Conservation (phyloP, 345 rosid species). For the Salix exigua region DNA sequence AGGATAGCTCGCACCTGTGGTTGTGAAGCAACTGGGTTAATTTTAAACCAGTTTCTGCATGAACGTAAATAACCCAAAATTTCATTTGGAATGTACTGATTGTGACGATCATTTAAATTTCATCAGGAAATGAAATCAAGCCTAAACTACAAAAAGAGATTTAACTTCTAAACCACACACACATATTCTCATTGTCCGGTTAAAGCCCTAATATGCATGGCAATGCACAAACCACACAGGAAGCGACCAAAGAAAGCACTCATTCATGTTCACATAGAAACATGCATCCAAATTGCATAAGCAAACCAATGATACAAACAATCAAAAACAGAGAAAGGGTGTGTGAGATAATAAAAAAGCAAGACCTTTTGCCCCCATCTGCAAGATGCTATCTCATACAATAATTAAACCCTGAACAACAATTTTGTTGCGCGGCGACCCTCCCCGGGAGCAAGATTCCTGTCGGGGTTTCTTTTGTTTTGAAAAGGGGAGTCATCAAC, state of each 20-base stretch:
- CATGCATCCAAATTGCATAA: not conserved
- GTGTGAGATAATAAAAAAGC: not conserved
- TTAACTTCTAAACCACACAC: not conserved
- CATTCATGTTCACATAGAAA: not conserved
- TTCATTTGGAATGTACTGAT: not conserved
- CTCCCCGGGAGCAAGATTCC: too few species aligned
- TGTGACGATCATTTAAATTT: not conserved
- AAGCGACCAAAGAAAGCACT: not conserved
- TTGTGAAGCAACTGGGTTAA: not conserved
- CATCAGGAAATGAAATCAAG: not conserved
- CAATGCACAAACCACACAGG: not conserved
- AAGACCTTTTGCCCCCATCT: not conserved
- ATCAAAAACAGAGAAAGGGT: not conserved
- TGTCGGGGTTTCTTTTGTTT: too few species aligned
- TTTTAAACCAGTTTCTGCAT: not conserved
- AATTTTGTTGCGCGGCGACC: too few species aligned
- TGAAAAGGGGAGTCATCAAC: too few species aligned
- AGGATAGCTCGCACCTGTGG: not conserved
- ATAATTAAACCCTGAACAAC: not conserved
- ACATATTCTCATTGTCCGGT: not conserved
- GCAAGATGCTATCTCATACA: not conserved
- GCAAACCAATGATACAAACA: not conserved
- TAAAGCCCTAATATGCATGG: not conserved
- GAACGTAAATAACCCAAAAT: not conserved
- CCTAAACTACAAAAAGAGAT: not conserved